Evolutionary conservation across 2,329 filamentous ascomycete species (phyloP), one percentile per base, ranked within the genome.

Genomic region (Trichoderma oligosporum): DNA sequence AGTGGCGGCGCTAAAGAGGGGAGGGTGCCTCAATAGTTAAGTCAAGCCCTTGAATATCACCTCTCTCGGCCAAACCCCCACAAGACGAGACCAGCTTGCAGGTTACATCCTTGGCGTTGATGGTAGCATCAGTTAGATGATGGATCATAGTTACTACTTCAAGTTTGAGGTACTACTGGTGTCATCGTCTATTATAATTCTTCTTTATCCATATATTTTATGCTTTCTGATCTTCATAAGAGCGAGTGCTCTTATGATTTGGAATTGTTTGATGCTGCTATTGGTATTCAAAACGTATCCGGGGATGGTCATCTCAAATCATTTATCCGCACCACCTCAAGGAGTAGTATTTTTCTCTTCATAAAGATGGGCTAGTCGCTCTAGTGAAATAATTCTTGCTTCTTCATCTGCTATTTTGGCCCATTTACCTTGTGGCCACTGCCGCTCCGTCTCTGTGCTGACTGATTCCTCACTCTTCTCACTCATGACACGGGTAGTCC

Each of bases 201-300:
- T 9, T n/a, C n/a, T n/a, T n/a, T n/a, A n/a, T n/a, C n/a, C n/a
- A n/a, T n/a, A n/a, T n/a, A n/a, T n/a, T n/a, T n/a, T n/a, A n/a
- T 31, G 11, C 27, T 31, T 11, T 31, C 27, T 6, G 5, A 11
- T 31, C 27, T 31, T 11, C 27, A n/a, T n/a, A 29, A 29, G 51
- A 46, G 39, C 39, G 29, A 55, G 41, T 46, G 41, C 51, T 45
- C n/a, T 55, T 31, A 31, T 55, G 51, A 55, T 55, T 55, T 55
- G 51, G 51, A 55, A 55, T 55, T 38, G 12, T 29, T n/a, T 11
- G 7, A 14, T 20, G 27, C 12, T 20, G 44, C 5, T 20, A 27
- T 6, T 6, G 27, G 6, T 31, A 31, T 6, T 31, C 27, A 11
- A 6, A 5, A 31, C 27, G 11, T 6, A 31, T 31, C 27, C 6